phyloP scores from a whole-genome alignment of 129 eudicot species.

The Dittrichia graveolens region DNA sequence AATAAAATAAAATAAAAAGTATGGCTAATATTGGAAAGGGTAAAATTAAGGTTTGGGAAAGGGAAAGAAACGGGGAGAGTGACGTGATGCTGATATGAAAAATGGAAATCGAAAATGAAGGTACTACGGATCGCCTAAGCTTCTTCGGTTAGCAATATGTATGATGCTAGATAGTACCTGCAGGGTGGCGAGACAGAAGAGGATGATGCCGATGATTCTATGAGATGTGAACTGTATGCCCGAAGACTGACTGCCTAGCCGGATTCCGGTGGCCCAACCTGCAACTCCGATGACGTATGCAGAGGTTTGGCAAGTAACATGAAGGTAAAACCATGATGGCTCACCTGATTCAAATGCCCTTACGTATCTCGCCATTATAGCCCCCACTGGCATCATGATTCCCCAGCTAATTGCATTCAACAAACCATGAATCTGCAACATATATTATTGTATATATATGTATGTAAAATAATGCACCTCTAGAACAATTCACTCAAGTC shows the following conservation, averaged over 20 bases:
- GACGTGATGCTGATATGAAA: too few species aligned
- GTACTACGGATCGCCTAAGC: too few species aligned
- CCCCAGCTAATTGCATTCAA: constrained; percentile 83
- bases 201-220: constrained; percentile 60
- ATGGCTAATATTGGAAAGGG: too few species aligned
- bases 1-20: too few species aligned
- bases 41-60: too few species aligned
- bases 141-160: too few species aligned
- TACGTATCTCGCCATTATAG: constrained; percentile 58
- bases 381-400: constrained; percentile 63
- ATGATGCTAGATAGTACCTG: constrained; percentile 44
- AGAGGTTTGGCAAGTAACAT: constrained; percentile 54
- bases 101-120: too few species aligned
- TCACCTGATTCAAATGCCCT: constrained; percentile 58
- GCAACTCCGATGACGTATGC: constrained; percentile 64
- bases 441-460: not conserved
- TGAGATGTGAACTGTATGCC: constrained; percentile 57
- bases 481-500: too few species aligned
- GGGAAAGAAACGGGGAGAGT: too few species aligned
- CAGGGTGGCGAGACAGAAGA: constrained; percentile 62
- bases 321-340: constrained; percentile 85
- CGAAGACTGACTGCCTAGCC: constrained; percentile 59
- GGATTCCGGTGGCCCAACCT: constrained; percentile 83
- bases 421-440: constrained; percentile 63
- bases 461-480: not conserved